A percentile compares a stretch with the other conserved stretches of the same genome.
These are phyloP conservation scores for Dispira parvispora DNA, from an alignment of 192 early-diverging fungal species.

Conservation along the genomic window DNA sequence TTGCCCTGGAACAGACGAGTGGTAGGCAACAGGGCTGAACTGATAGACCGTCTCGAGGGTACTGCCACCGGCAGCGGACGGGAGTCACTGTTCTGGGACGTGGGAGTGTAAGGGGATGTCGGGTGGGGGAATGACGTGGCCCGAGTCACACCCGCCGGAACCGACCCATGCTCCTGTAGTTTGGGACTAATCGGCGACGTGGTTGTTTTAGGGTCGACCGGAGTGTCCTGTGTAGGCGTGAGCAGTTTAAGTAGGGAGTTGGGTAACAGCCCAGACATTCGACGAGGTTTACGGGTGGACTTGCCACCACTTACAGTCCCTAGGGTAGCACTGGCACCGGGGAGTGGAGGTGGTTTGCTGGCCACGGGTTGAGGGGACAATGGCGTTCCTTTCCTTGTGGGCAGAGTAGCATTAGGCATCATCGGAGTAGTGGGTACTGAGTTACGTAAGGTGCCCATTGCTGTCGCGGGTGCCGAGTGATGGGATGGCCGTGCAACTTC, in stretches of 20 bases:
- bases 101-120: background rate
- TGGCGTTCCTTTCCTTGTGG: no score
- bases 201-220: background rate
- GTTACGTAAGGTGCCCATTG: no score
- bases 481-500: no score
- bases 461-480: no score
- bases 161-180: background rate
- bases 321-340: no score
- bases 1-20: background rate
- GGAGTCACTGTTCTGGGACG: background rate
- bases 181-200: background rate
- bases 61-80: background rate
- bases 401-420: no score
- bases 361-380: no score
- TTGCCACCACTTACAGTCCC: no score
- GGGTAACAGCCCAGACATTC: conserved; percentile 7
- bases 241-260: background rate
- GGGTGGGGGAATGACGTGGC: background rate
- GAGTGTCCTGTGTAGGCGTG: background rate
- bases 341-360: no score
- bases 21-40: background rate
- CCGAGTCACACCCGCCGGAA: background rate
- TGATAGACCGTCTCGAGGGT: background rate
- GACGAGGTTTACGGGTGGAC: background rate
- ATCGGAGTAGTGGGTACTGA: no score